Evolutionary conservation across 345 rosid genomes (phyloP).

Genomic region (Conringia planisiliqua): DNA sequence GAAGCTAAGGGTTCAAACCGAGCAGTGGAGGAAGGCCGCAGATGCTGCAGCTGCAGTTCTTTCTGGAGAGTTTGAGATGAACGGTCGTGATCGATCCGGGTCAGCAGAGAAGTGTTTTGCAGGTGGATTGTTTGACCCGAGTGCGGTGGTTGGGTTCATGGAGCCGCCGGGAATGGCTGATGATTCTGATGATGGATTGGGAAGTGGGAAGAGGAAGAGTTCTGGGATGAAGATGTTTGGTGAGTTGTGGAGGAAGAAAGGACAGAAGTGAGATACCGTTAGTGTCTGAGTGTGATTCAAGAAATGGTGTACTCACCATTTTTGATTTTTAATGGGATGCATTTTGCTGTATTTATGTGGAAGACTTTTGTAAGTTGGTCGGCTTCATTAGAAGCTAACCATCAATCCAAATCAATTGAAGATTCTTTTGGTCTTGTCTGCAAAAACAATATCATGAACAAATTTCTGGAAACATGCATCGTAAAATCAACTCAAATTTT

Average conservation of each 20-base stretch:
- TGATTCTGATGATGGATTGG: conserved; percentile 57
- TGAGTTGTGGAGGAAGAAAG: conserved; percentile 81
- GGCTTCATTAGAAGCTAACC: conserved; percentile 18
- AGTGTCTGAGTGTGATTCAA: not conserved
- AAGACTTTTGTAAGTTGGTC: not conserved
- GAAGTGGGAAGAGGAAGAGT: conserved; percentile 66
- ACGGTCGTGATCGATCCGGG: conserved; percentile 57
- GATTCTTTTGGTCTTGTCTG: conserved; percentile 1
- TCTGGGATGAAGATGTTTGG: conserved; percentile 84
- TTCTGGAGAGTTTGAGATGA: conserved; percentile 60
- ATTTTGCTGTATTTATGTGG: conserved; percentile 27
- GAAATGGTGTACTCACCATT: conserved; percentile 41
- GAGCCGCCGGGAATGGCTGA: conserved; percentile 64
- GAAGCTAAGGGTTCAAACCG: conserved; percentile 81
- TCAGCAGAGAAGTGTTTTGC: conserved; percentile 69
- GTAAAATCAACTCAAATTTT: not conserved
- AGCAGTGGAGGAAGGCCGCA: conserved; percentile 95
- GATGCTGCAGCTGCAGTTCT: conserved; percentile 94
- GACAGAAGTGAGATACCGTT: conserved; percentile 46
- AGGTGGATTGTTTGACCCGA: conserved; percentile 49
- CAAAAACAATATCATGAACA: not conserved
- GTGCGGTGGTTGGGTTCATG: conserved; percentile 40
- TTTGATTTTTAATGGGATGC: conserved; percentile 19
- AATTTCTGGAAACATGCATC: not conserved
- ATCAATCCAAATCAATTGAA: conserved; percentile 9